Evolutionary conservation across 208 protist species (phyloP).

Genomic region (Crithidia mellificae): DNA sequence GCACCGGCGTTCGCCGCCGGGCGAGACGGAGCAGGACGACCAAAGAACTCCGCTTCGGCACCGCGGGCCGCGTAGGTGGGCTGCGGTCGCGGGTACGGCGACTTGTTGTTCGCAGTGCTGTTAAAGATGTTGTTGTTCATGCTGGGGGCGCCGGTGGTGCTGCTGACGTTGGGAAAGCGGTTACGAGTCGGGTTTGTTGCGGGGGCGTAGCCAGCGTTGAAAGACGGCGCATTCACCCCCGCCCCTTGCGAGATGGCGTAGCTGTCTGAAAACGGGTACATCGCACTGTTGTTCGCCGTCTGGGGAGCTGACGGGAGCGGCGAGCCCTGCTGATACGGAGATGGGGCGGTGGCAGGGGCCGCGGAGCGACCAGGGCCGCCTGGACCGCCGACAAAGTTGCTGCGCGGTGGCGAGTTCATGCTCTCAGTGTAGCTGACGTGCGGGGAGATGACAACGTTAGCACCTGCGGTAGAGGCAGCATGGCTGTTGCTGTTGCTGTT

Average conservation of each 20-base stretch:
- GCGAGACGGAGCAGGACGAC: not conserved
- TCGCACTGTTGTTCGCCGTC: slow-evolving; percentile 24
- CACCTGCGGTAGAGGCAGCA: too few species aligned
- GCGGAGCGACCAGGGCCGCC: slow-evolving; percentile 32
- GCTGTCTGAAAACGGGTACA: slow-evolving; percentile 27
- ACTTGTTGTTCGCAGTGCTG: not conserved
- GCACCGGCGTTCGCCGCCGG: not conserved
- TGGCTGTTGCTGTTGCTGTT: not conserved
- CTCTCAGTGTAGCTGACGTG: not conserved
- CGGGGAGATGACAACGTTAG: not conserved
- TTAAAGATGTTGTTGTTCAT: too few species aligned
- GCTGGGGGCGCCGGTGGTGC: not conserved
- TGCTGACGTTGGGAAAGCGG: not conserved
- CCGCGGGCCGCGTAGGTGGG: not conserved
- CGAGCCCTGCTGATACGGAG: slow-evolving; percentile 16
- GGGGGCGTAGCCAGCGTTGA: slow-evolving; percentile 14
- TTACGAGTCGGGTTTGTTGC: slow-evolving; percentile 2
- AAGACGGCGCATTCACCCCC: slow-evolving; percentile 28
- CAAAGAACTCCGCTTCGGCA: slow-evolving; percentile 17
- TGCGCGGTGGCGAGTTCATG: slow-evolving; percentile 9
- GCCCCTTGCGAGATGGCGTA: slow-evolving; percentile 23
- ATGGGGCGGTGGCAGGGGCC: not conserved
- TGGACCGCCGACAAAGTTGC: slow-evolving; percentile 33
- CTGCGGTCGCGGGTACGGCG: not conserved
- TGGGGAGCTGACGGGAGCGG: slow-evolving; percentile 25